A percentile compares a stretch with the other conserved stretches of the same genome.
Conservation (phyloP, 495 filamentous ascomycete genomes). For the Penicillium atrosanguineum region DNA sequence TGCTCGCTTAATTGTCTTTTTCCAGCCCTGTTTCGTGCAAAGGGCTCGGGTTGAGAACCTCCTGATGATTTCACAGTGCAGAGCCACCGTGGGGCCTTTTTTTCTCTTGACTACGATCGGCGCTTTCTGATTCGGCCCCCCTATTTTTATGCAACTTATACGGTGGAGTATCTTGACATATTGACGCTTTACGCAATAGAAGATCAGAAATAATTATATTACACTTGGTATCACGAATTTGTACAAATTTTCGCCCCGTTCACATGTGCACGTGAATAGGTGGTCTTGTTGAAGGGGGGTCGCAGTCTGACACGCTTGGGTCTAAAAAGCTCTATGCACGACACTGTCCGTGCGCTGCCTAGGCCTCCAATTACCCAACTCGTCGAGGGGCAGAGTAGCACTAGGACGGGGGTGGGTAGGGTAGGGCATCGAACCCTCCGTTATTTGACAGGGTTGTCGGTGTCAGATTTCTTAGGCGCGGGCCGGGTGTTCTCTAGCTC, state of each 20-base stretch:
- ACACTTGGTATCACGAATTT: slow-evolving; percentile 9
- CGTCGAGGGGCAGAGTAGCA: slow-evolving; percentile 11
- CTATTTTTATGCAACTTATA: background rate
- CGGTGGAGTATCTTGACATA: background rate
- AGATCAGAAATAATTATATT: background rate
- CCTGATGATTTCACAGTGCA: slow-evolving; percentile 20
- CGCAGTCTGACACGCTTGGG: slow-evolving; percentile 8
- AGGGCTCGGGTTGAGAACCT: slow-evolving; percentile 7
- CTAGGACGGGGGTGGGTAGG: slow-evolving; percentile 4
- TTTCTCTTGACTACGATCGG: slow-evolving; percentile 19
- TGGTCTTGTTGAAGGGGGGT: background rate
- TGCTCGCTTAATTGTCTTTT: background rate
- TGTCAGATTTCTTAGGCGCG: background rate
- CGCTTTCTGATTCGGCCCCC: slow-evolving; percentile 11
- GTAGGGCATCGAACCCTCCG: background rate
- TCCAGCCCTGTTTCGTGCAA: background rate
- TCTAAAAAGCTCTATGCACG: background rate
- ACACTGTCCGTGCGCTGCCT: slow-evolving; percentile 20
- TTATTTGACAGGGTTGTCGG: slow-evolving; percentile 8
- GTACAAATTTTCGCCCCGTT: slow-evolving; percentile 8
- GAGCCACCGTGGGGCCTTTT: slow-evolving; percentile 13
- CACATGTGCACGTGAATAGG: slow-evolving; percentile 1
- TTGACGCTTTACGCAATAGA: background rate
- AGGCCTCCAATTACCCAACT: slow-evolving; percentile 9
- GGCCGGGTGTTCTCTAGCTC: slow-evolving; percentile 36